Evolutionary conservation across 2,329 filamentous ascomycete genomes (phyloP).

Genomic region (Alternaria arbusti): DNA sequence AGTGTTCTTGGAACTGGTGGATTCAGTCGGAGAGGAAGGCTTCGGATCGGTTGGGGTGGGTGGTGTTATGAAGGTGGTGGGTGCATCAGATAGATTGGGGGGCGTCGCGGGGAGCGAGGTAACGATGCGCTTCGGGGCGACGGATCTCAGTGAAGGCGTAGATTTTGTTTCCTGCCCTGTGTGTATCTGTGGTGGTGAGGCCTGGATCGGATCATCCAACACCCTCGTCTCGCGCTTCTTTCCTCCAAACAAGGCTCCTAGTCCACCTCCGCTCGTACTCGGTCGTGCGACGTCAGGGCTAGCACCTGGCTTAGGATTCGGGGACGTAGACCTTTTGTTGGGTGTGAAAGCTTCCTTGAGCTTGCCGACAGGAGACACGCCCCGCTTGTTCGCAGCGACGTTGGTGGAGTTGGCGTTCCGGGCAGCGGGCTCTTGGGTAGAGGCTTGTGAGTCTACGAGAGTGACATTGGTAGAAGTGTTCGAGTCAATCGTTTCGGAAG

Average conservation of each 20-base stretch:
- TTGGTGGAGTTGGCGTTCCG: constrained; percentile 44
- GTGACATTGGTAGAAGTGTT: constrained; percentile 26
- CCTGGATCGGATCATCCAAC: constrained; percentile 35
- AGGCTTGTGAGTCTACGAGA: constrained; percentile 41
- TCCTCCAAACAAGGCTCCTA: constrained; percentile 53
- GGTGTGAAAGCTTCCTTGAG: constrained; percentile 73
- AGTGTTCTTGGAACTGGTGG: constrained; percentile 30
- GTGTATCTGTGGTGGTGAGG: constrained; percentile 42
- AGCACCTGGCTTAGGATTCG: constrained; percentile 34
- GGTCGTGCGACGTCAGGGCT: constrained; percentile 50
- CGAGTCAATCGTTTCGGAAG: constrained; percentile 49
- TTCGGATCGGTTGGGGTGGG: constrained; percentile 64
- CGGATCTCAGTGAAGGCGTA: constrained; percentile 29
- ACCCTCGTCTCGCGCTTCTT: constrained; percentile 42
- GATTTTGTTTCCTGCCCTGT: constrained; percentile 41
- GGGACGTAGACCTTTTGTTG: constrained; percentile 30
- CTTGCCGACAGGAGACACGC: constrained; percentile 73
- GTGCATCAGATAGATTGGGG: constrained; percentile 52
- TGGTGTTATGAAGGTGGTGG: constrained; percentile 67
- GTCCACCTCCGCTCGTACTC: constrained; percentile 48
- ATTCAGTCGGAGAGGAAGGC: constrained; percentile 42
- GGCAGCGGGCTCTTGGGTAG: constrained; percentile 34
- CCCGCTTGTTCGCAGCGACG: constrained; percentile 57
- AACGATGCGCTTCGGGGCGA: constrained; percentile 44
- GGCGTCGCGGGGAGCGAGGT: constrained; percentile 52